A percentile compares a stretch with the other conserved stretches of the same genome.
Conservation (phyloP, 257 asterid species). For the Solanum tacnaense region DNA sequence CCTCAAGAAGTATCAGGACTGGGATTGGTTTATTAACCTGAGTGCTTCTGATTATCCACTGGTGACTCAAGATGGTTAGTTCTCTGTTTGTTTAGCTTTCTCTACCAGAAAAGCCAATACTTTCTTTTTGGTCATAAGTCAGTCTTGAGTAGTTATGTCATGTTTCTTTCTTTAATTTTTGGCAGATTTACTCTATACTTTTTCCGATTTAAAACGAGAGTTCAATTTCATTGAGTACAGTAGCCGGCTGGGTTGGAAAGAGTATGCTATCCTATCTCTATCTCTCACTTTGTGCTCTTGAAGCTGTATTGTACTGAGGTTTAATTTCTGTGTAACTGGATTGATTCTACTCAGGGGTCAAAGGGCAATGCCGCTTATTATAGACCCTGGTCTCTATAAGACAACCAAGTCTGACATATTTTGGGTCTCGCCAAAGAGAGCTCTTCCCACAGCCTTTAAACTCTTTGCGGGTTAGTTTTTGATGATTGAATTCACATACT, state of each 20-base stretch:
- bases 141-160: neutral
- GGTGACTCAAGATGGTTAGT: constrained; percentile 93
- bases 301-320: neutral
- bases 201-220: constrained; percentile 22
- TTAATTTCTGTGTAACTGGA: neutral
- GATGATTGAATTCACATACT: neutral
- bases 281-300: neutral
- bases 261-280: constrained; percentile 12
- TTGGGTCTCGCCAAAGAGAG: constrained; percentile 27
- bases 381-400: constrained; percentile 45
- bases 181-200: constrained; percentile 32
- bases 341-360: constrained; percentile 15
- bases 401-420: constrained; percentile 29
- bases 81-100: neutral
- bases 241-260: constrained; percentile 40
- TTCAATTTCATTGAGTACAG: constrained; percentile 38
- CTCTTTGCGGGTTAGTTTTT: constrained; percentile 72
- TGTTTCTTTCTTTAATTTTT: neutral
- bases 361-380: constrained; percentile 42
- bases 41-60: constrained; percentile 99
- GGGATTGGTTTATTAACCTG: constrained; percentile 98
- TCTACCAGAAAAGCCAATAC: neutral
- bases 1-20: constrained; percentile 57
- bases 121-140: neutral
- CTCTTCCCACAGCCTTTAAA: constrained; percentile 41